Base-by-base conservation (phyloP, 345 rosid genomes). In the Ceriops zippeliana region DNA sequence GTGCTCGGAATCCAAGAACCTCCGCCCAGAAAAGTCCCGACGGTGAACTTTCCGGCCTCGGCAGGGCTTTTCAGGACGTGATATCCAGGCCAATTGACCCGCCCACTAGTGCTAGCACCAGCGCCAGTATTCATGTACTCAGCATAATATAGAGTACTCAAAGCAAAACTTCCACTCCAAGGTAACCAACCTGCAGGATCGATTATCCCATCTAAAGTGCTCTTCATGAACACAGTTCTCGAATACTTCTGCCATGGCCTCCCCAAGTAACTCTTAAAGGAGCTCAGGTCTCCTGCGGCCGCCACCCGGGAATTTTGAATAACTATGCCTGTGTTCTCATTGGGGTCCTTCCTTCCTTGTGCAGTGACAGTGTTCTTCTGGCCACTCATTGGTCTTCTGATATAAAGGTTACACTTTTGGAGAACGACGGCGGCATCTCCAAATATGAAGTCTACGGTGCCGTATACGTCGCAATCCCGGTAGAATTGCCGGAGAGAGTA, bases 191-290 rank as follows among this genome's bases (percentile, higher is more conserved):
- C 98, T 2, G 77, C 76, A 0, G 86, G 79, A 47, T 76, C 64
- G 17, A 93, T 74, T 58, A 89, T 5, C 7, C 79, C 72, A 63
- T 90, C 97, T 0, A 93, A 61, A 15, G 1, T 63, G 60, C 85
- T 73, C 78, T 76, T 87, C 84, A 89, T 78, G 66, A 87, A 74
- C 62, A 93, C 90, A 0, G 98, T 90, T 72, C 93, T 86, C 17
- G 98, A 90, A 68, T 86, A 89, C 72, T 79, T 52, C 52, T 79
- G 60, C 98, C 98, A 93, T n/a, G 98, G 98, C 72, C 98, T 58
- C 3, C 98, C 98, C 65, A 93, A 65, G 42, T 83, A 93, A 3
- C 71, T 83, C 77, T 81, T 38, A 51, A 71, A 58, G 8, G 82
- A 79, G 1, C 89, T 79, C 63, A 70, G 81, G 16, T 59, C 81